Evolutionary conservation across 805 yeast species (phyloP), one percentile per base, ranked within the genome.

Genomic region (Vanderwaltozyma yarrowii): DNA sequence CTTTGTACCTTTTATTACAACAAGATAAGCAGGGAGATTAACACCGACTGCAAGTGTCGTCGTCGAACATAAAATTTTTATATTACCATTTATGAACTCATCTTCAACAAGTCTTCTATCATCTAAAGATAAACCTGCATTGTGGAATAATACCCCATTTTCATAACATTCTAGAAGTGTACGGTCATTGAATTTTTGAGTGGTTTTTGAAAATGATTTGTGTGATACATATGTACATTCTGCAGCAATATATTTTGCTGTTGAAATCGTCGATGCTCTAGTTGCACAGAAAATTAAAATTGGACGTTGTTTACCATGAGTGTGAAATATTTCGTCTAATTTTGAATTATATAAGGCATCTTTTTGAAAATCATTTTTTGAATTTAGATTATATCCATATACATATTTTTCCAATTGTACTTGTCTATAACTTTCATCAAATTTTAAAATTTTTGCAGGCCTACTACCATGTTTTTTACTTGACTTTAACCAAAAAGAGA

Each of bases 1-100:
- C 47, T 71, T 76, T 0, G 82, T 76, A 0, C 81, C 80, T 43
- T 76, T 76, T n/a, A 76, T 64, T 3, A 76, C 57, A 0, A 75
- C 81, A 40, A 74, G 54, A 49, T 70, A 76, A 0, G 80, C 79
- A 4, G 81, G 81, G 19, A 76, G 54, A 45, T 76, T 76, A 5
- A 75, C 75, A 16, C 81, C 81, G 40, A 73, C 70, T 0, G 81
- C 77, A 40, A 76, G 56, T 0, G 81, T 76, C 1, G 80, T 72
- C 0, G 81, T 76, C 1, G 74, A 71, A 33, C 79, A 75, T 21
- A 76, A 46, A 13, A 72, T 55, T 40, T 59, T 62, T 6, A 71
- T 51, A 3, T 53, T 47, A 0, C 76, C 76, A 4, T 52, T 49
- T 5, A 65, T 51, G 41, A 73, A 76, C 13, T 56, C 49, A 16